Percentiles rank a stretch among this genome's conserved stretches.
Conservation (phyloP, 164 flowering plant species). For the Vitis riparia region DNA sequence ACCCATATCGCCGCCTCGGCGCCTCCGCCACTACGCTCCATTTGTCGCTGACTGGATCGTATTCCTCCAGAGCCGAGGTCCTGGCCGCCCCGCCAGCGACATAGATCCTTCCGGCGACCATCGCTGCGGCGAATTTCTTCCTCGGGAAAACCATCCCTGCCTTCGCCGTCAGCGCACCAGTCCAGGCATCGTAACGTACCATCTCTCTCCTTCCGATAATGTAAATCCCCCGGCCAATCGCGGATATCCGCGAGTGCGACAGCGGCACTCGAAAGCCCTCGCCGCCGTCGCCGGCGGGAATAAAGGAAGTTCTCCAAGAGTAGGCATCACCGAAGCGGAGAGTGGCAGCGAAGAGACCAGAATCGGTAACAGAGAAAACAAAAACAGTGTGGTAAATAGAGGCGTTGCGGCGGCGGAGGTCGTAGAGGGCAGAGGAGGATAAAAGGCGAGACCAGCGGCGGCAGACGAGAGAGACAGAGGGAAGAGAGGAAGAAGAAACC, state of each 20-base stretch:
- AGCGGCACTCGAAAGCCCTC: slow-evolving; percentile 21
- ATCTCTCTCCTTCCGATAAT: slow-evolving; percentile 40
- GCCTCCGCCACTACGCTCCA: slow-evolving; percentile 71
- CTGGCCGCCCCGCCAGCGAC: slow-evolving; percentile 68
- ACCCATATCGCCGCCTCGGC: slow-evolving; percentile 73
- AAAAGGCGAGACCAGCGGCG: slow-evolving; percentile 58
- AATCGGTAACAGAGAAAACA: slow-evolving; percentile 42
- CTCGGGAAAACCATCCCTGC: slow-evolving; percentile 52
- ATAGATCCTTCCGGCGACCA: slow-evolving; percentile 56
- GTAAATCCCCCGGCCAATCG: slow-evolving; percentile 53
- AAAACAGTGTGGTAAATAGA: slow-evolving; percentile 42
- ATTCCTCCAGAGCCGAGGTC: slow-evolving; percentile 70
- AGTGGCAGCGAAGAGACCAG: slow-evolving; percentile 38
- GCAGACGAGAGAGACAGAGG: slow-evolving; percentile 59
- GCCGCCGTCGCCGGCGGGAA: slow-evolving; percentile 11
- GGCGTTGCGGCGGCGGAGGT: slow-evolving; percentile 54
- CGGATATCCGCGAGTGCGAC: slow-evolving; percentile 46
- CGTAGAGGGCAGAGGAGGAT: slow-evolving; percentile 42
- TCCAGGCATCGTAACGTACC: slow-evolving; percentile 65
- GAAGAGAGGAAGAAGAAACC: slow-evolving; percentile 56
- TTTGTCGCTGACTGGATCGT: slow-evolving; percentile 56
- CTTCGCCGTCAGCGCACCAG: slow-evolving; percentile 26
- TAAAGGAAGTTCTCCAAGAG: slow-evolving; percentile 34
- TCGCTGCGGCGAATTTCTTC: slow-evolving; percentile 76
- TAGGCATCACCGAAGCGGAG: slow-evolving; percentile 21